Conservation (phyloP, 1,284 basidiomycete species). For the Sporisorium sorghi region DNA sequence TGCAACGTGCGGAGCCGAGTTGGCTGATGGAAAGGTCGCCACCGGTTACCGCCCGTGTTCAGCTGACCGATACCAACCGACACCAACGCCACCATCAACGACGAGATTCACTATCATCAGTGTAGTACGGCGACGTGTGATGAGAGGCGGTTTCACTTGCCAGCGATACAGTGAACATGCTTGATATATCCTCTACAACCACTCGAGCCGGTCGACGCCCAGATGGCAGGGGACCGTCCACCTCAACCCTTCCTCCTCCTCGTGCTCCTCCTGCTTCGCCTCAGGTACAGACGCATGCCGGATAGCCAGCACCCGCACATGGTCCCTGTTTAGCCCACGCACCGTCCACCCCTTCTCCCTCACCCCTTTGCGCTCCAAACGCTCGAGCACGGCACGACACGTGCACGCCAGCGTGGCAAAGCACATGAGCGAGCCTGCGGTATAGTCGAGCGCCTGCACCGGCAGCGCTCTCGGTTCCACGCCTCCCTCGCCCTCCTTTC, state of each 20-base stretch:
- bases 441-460: conserved; percentile 77
- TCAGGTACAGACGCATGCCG: conserved; percentile 13
- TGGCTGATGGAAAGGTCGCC: too few relatives aligned
- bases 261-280: background rate
- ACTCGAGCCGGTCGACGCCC: conserved; percentile 23
- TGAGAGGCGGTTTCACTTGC: background rate
- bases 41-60: too few relatives aligned
- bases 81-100: too few relatives aligned
- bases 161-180: conserved; percentile 2
- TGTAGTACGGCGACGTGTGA: background rate
- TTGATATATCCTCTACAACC: conserved; percentile 5
- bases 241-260: background rate
- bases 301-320: conserved; percentile 22
- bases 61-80: too few relatives aligned
- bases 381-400: conserved; percentile 20
- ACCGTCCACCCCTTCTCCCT: conserved; percentile 26
- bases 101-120: too few relatives aligned
- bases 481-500: conserved; percentile 12
- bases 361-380: background rate
- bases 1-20: too few relatives aligned
- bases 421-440: conserved; percentile 75
- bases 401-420: conserved; percentile 28
- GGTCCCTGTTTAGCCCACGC: conserved; percentile 1
- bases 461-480: conserved; percentile 73
- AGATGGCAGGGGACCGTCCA: conserved; percentile 32